Evolutionary conservation across 768 basidiomycete genomes (phyloP), one percentile per base, ranked within the genome.

Genomic region (Pleurotus tuber-regium): DNA sequence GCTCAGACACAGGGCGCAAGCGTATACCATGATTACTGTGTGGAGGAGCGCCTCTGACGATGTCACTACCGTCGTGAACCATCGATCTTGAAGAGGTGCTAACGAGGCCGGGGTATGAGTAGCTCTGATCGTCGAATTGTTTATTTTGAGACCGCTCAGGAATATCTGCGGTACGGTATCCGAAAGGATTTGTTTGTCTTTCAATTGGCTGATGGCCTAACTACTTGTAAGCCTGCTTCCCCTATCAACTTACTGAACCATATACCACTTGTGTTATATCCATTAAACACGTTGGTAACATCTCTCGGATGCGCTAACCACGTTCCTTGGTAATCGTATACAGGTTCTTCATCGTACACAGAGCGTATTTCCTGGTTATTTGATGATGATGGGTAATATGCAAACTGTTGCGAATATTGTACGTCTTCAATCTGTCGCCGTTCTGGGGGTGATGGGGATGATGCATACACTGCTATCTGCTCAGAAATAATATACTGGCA

Each of bases 1-100:
- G 76, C 38, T 83, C 78, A 4, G 88, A 88, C 7, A 90, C 82
- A 9, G 87, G 83, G 4, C 79, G 79, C n/a, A 90, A 67, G 16
- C 70, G 69, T 50, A 82, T 76, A 9, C 78, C 76, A 58, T 74
- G 70, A 2, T 65, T 14, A 12, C 21, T 21, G n/a, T 19, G 16
- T 2, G 16, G 46, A 35, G 35, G 35, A 14, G 35, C n/a, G n/a
- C n/a, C n/a, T n/a, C n/a, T n/a, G n/a, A n/a, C n/a, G n/a, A n/a
- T n/a, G n/a, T n/a, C n/a, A n/a, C n/a, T n/a, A n/a, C n/a, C n/a
- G n/a, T n/a, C n/a, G n/a, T n/a, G n/a, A n/a, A n/a, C n/a, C n/a
- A n/a, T n/a, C n/a, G n/a, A n/a, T n/a, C n/a, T n/a, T n/a, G n/a
- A n/a, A n/a, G n/a, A n/a, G n/a, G n/a, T n/a, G n/a, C n/a, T n/a